Conservation (phyloP, 2,329 filamentous ascomycete genomes). For the Botryotinia calthae region DNA sequence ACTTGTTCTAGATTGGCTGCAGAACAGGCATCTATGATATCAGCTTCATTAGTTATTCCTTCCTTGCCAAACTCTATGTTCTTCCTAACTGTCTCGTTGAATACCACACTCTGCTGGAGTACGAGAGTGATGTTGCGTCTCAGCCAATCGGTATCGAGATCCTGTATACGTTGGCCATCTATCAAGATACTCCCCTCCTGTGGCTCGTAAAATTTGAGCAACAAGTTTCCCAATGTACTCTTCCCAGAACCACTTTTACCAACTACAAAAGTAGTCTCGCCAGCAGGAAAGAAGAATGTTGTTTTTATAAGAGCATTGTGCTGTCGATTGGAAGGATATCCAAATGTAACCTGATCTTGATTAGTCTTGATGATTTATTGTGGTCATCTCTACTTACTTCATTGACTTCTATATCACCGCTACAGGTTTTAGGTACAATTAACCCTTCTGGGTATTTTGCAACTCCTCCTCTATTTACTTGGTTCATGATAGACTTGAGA, state of each 20-base stretch:
- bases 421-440: conserved; percentile 46
- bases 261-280: conserved; percentile 75
- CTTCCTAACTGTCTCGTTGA: conserved; percentile 72
- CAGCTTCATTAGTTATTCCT: conserved; percentile 50
- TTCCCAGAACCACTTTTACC: conserved; percentile 90
- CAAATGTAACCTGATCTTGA: conserved; percentile 66
- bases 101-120: conserved; percentile 78
- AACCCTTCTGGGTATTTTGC: conserved; percentile 38
- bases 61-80: conserved; percentile 74
- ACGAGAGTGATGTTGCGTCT: conserved; percentile 75
- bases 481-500: conserved; percentile 50
- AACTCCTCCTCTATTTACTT: conserved; percentile 34
- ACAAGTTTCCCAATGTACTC: conserved; percentile 78
- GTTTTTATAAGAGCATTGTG: conserved; percentile 58
- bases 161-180: conserved; percentile 61
- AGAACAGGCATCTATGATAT: conserved; percentile 61
- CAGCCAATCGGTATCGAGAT: conserved; percentile 68
- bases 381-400: conserved; percentile 51
- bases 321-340: conserved; percentile 70
- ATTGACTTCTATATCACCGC: conserved; percentile 67
- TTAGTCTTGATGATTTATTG: conserved; percentile 12
- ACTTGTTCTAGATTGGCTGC: conserved; percentile 68
- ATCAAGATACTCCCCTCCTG: conserved; percentile 63
- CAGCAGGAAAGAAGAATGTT: conserved; percentile 68
- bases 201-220: conserved; percentile 74